phyloP scores from a whole-genome alignment of 2,329 filamentous ascomycete species.

The Fusarium chaquense region DNA sequence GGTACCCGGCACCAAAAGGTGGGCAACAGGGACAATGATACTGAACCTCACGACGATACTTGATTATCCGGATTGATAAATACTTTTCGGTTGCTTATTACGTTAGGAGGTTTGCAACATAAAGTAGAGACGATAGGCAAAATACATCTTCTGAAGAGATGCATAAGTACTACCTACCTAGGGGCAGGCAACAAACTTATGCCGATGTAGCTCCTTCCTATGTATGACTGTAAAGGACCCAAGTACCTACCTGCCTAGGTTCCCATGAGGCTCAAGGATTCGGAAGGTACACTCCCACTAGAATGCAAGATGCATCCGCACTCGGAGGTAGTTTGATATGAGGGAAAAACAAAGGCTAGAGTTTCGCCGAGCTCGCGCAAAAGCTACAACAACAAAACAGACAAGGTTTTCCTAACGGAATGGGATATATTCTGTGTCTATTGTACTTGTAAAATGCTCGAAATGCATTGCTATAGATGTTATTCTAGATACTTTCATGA shows the following conservation, averaged over 20 bases:
- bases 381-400: slow-evolving; percentile 1
- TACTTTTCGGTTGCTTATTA: not conserved
- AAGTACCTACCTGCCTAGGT: not conserved
- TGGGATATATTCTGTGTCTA: not conserved
- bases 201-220: not conserved
- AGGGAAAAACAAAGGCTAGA: slow-evolving; percentile 29
- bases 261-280: slow-evolving; percentile 7
- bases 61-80: not conserved
- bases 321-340: slow-evolving; percentile 30
- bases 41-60: not conserved
- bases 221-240: not conserved
- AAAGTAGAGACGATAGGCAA: not conserved
- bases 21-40: not conserved
- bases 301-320: slow-evolving; percentile 28
- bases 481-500: not conserved
- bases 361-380: slow-evolving; percentile 34
- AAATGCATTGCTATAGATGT: not conserved
- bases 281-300: slow-evolving; percentile 20
- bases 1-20: not conserved
- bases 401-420: slow-evolving; percentile 2
- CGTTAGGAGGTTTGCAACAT: not conserved
- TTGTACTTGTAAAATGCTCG: not conserved
- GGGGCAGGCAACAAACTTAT: not conserved
- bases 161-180: not conserved
- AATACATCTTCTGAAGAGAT: not conserved